Evolutionary conservation across 192 early-diverging fungal species (phyloP), one percentile per base, ranked within the genome.

Genomic region (Linnemannia elongata): DNA sequence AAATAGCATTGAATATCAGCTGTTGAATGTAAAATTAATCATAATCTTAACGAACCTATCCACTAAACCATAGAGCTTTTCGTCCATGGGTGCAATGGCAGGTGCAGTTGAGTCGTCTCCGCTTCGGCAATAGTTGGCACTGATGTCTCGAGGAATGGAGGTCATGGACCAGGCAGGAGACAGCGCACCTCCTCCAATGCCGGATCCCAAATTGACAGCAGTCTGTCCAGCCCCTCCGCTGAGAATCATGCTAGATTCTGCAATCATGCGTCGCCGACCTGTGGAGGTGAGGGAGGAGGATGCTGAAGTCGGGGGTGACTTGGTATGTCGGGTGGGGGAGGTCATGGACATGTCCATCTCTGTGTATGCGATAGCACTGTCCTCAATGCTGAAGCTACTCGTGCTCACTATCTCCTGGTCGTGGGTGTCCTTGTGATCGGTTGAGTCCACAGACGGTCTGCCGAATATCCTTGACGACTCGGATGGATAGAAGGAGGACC

Each of bases 111-210:
- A 41, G 39, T 79, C 77, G 36, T 41, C 45, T 17, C 35, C 36
- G n/a, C n/a, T 33, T 33, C 52, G 41, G 52, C 38, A 69, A 42
- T 87, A 87, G 20, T 76, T 69, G 18, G 79, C 70, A 60, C 85
- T 87, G 75, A 87, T 87, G 30, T 87, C 85, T 36, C 85, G 85
- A 74, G 85, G 85, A 68, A 87, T 81, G n/a, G 85, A 87, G 70
- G 75, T 71, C 79, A 87, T 78, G 63, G 85, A 87, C 79, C 85
- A 87, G 17, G 85, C 85, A 49, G 85, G 85, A 24, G 85, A 87
- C 7, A 87, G 72, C 2, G 85, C 74, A 22, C 85, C 85, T n/a
- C 68, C 49, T 30, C 47, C 38, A n/a, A 72, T 55, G 30, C 52
- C 72, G 45, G 44, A 52, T 22, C 33, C 47, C 38, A 39, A 72